Percentiles rank a stretch among this genome's conserved stretches.
Evolutionary conservation across 805 yeast genomes (phyloP).

Genomic region (Grigorovia yakushimaensis): DNA sequence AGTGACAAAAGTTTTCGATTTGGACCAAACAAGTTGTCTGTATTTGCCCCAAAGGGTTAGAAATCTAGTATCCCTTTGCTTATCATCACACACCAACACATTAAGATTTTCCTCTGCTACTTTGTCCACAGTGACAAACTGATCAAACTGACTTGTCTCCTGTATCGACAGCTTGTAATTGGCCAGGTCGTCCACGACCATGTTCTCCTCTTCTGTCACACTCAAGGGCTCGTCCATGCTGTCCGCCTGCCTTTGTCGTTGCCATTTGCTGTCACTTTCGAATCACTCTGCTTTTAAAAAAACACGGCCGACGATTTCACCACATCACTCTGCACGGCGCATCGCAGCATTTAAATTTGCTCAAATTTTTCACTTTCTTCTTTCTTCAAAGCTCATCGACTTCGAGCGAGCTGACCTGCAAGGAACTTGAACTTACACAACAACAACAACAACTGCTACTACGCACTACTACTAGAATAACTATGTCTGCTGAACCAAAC

Average conservation of each 20-base stretch:
- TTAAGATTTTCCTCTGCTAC: slow-evolving; percentile 44
- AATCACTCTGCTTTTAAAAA: too few relatives aligned
- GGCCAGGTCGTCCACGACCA: neutral
- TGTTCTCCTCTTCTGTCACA: neutral
- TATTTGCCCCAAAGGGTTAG: slow-evolving; percentile 8
- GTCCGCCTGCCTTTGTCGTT: too few relatives aligned
- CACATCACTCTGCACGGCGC: neutral
- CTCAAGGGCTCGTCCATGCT: too few relatives aligned
- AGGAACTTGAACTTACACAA: slow-evolving; percentile 33
- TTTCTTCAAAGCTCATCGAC: neutral
- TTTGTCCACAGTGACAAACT: slow-evolving; percentile 64
- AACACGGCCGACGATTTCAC: too few relatives aligned
- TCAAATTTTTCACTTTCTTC: neutral
- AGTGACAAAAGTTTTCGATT: slow-evolving; percentile 48
- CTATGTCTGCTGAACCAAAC: slow-evolving; percentile 81
- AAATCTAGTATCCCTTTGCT: neutral
- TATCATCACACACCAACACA: slow-evolving; percentile 25
- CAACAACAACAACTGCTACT: neutral
- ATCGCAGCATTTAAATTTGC: neutral
- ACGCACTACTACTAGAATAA: slow-evolving; percentile 17
- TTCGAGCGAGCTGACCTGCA: slow-evolving; percentile 36
- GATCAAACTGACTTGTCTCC: slow-evolving; percentile 37
- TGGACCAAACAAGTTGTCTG: slow-evolving; percentile 17
- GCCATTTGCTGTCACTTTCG: too few relatives aligned
- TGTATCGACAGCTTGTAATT: slow-evolving; percentile 11